Conservation (phyloP, 73 alveolate genomes). For the Tetrahymena borealis region DNA sequence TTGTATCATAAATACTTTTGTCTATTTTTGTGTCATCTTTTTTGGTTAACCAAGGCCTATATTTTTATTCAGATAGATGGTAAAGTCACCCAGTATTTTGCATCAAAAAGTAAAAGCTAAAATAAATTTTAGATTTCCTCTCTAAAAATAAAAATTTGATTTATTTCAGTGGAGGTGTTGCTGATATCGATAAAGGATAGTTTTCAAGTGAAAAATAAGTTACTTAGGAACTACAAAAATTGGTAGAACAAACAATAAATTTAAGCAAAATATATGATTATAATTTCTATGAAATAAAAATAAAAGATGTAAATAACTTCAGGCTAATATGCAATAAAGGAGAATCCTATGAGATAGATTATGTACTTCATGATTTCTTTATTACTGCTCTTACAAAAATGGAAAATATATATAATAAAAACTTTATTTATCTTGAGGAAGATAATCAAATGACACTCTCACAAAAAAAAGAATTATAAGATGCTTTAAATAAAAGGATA, state of each 20-base stretch:
- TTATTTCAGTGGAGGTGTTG: not conserved
- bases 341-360: not conserved
- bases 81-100: not conserved
- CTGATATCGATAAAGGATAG: not conserved
- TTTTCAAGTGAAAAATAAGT: not conserved
- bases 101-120: not conserved
- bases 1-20: not conserved
- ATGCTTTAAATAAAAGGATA: not conserved
- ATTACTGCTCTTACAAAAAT: not conserved
- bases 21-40: not conserved
- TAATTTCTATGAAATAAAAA: not conserved
- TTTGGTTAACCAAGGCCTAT: not conserved
- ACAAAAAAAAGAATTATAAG: not conserved
- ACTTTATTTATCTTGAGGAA: not conserved
- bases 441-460: not conserved
- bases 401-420: not conserved
- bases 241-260: not conserved
- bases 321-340: not conserved
- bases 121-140: not conserved
- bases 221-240: not conserved
- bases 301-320: not conserved
- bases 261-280: not conserved
- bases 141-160: not conserved
- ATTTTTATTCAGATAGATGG: not conserved
- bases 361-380: not conserved